Evolutionary conservation across 75 land plant genomes (phyloP).

Genomic region (Picea glauca): DNA sequence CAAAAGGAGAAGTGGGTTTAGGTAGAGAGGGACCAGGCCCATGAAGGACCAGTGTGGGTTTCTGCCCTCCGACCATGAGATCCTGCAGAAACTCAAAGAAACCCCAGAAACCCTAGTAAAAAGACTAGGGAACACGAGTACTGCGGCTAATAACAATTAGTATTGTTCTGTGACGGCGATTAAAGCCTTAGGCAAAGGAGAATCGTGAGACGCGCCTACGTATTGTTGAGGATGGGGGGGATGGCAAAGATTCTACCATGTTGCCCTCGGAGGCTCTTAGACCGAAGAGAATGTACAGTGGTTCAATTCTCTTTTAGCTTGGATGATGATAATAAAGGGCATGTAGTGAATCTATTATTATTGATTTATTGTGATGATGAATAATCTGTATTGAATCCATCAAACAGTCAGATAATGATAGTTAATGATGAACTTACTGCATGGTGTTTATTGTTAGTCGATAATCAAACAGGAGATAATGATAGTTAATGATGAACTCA

Average conservation of each 20-base stretch:
- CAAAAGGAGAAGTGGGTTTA: too few species aligned
- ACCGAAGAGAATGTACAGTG: constrained; percentile 39
- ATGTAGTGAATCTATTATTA: too few species aligned
- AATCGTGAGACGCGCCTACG: constrained; percentile 33
- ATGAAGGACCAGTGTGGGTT: constrained; percentile 4
- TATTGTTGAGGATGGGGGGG: constrained; percentile 56
- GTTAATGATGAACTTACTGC: too few species aligned
- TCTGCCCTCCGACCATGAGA: background rate
- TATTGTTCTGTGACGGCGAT: constrained; percentile 20
- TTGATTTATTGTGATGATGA: too few species aligned
- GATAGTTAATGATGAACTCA: too few species aligned
- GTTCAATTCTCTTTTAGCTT: constrained; percentile 46
- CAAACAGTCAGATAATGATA: too few species aligned
- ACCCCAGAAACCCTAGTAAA: constrained; percentile 11
- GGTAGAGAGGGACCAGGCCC: constrained; percentile 37
- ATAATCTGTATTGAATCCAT: too few species aligned
- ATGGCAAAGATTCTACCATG: constrained; percentile 39
- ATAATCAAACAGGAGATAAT: too few species aligned
- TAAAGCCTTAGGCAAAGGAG: constrained; percentile 36
- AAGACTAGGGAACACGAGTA: background rate
- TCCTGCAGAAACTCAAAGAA: background rate
- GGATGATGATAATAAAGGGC: constrained; percentile 81
- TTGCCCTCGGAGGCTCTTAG: constrained; percentile 18
- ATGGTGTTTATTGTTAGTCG: too few species aligned
- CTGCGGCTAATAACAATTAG: background rate